Percentiles rank a stretch among this genome's conserved stretches.
Conservation (phyloP, 768 basidiomycete species). For the Pleurotus sapidus region DNA sequence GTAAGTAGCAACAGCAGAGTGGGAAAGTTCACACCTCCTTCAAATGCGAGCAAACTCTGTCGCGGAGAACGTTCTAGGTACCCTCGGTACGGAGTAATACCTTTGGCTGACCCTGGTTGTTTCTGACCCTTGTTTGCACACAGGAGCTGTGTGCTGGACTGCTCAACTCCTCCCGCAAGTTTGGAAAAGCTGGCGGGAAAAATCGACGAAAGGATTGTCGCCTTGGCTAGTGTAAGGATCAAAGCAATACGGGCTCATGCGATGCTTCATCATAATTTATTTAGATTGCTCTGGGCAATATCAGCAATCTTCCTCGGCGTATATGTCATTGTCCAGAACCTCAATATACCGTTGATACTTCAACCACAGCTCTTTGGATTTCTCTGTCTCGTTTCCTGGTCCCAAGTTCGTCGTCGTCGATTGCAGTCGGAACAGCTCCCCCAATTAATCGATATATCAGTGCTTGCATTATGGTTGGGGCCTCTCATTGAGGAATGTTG, state of each 20-base stretch:
- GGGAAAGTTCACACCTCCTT: too few relatives aligned
- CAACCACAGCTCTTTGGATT: conserved; percentile 66
- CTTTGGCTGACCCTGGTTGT: too few relatives aligned
- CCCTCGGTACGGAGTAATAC: conserved; percentile 42
- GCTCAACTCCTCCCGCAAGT: conserved; percentile 69
- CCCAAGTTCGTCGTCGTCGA: conserved; percentile 44
- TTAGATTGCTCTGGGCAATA: conserved; percentile 60
- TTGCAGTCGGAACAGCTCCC: not conserved
- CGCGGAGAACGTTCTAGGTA: conserved; percentile 69
- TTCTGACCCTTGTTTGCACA: not conserved
- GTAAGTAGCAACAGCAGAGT: too few relatives aligned
- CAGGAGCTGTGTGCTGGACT: conserved; percentile 68
- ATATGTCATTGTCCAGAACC: conserved; percentile 59
- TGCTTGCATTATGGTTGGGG: conserved; percentile 62
- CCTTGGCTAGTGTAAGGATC: conserved; percentile 53
- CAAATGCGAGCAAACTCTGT: conserved; percentile 35
- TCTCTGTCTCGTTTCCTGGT: conserved; percentile 60
- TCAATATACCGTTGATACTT: conserved; percentile 71
- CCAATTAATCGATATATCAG: conserved; percentile 28
- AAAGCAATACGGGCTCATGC: not conserved
- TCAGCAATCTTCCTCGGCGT: conserved; percentile 61
- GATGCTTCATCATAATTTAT: not conserved
- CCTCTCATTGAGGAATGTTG: conserved; percentile 31
- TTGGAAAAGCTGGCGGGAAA: conserved; percentile 66
- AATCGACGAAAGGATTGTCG: conserved; percentile 70